Conservation (phyloP, 2,329 filamentous ascomycete species). For the Penicillium psychrosexuale region DNA sequence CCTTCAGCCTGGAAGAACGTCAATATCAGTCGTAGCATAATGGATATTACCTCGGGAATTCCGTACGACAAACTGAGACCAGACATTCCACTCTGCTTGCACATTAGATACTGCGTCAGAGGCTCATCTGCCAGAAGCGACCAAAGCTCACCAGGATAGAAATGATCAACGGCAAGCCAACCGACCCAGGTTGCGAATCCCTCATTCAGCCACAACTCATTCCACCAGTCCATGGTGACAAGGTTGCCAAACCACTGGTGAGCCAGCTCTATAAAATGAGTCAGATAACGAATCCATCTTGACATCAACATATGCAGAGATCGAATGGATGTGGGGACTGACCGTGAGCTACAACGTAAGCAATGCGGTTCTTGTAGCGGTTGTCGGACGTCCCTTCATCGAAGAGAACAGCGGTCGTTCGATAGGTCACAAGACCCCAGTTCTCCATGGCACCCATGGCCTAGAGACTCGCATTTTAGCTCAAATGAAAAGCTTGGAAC, state of each 20-base stretch:
- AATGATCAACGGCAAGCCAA: slow-evolving; percentile 85
- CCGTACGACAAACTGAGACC: slow-evolving; percentile 88
- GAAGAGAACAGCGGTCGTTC: slow-evolving; percentile 92
- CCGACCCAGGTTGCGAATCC: slow-evolving; percentile 98
- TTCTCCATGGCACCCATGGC: slow-evolving; percentile 81
- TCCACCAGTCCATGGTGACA: slow-evolving; percentile 97
- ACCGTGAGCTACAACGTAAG: slow-evolving; percentile 92
- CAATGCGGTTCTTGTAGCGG: slow-evolving; percentile 86
- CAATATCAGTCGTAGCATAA: slow-evolving; percentile 34
- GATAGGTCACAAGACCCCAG: slow-evolving; percentile 94
- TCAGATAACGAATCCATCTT: neutral
- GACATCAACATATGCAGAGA: neutral
- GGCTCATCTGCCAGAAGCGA: neutral
- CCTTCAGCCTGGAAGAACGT: slow-evolving; percentile 67
- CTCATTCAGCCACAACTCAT: slow-evolving; percentile 89
- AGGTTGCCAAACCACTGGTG: slow-evolving; percentile 97
- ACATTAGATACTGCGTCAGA: slow-evolving; percentile 18
- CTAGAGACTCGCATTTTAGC: slow-evolving; percentile 44
- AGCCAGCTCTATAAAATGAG: slow-evolving; percentile 63
- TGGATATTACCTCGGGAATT: slow-evolving; percentile 52
- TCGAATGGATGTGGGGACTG: slow-evolving; percentile 11
- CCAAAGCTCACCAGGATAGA: slow-evolving; percentile 65
- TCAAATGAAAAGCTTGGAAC: neutral
- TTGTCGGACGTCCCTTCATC: slow-evolving; percentile 89
- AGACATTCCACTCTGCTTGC: slow-evolving; percentile 80